Percentiles rank a stretch among this genome's conserved stretches.
Conservation (phyloP, 805 yeast species). For the Teunomyces barrocoloradensis region DNA sequence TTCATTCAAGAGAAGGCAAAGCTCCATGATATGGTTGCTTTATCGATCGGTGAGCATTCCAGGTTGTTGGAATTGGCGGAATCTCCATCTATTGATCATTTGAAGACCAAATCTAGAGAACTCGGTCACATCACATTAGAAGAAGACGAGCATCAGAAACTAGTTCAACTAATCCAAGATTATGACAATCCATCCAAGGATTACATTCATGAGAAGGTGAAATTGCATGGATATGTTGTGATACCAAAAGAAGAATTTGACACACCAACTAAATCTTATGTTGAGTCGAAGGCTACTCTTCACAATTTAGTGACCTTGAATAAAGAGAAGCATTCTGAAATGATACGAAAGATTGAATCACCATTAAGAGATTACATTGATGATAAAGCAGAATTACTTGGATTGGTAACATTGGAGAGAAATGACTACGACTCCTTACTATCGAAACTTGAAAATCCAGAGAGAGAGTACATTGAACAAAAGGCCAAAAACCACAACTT, state of each 20-base stretch:
- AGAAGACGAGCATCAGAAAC: slow-evolving; percentile 7
- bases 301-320: slow-evolving; percentile 13
- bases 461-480: slow-evolving; percentile 1
- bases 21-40: slow-evolving; percentile 12
- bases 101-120: slow-evolving; percentile 14
- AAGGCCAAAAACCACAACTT: slow-evolving; percentile 3
- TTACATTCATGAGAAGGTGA: slow-evolving; percentile 32
- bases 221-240: slow-evolving; percentile 14
- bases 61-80: slow-evolving; percentile 9
- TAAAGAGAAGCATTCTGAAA: slow-evolving; percentile 7
- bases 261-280: slow-evolving; percentile 24
- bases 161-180: slow-evolving; percentile 8
- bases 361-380: slow-evolving; percentile 16
- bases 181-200: slow-evolving; percentile 24
- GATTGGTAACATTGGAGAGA: slow-evolving; percentile 1
- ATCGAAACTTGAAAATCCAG: slow-evolving; percentile 2
- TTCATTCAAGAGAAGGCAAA: slow-evolving; percentile 32
- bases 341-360: slow-evolving; percentile 2
- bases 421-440: slow-evolving; percentile 4
- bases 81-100: slow-evolving; percentile 9
- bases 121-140: slow-evolving; percentile 13
- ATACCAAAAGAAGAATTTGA: slow-evolving; percentile 12
- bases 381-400: slow-evolving; percentile 9
- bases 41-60: slow-evolving; percentile 12
- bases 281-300: slow-evolving; percentile 29